These are phyloP conservation scores for Aspergillus uvarum DNA, from an alignment of 2,329 filamentous ascomycete species.

Conservation along the genomic window DNA sequence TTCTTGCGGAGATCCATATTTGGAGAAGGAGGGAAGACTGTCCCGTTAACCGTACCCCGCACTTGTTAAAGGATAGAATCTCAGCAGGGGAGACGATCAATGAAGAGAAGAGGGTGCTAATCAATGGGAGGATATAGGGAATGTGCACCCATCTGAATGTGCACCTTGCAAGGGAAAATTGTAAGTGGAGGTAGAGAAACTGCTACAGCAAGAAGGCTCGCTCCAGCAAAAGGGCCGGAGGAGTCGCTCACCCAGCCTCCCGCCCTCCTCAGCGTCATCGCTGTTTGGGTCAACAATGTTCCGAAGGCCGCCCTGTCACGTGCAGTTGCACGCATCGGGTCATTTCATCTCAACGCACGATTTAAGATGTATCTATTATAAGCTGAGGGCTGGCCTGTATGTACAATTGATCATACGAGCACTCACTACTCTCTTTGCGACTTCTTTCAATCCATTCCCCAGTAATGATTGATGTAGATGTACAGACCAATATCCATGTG, in stretches of 20 bases:
- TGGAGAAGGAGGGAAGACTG: neutral
- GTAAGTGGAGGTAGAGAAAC: neutral
- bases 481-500: slow-evolving; percentile 8
- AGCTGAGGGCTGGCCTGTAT: no score
- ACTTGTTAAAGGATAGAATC: slow-evolving; percentile 1
- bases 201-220: neutral
- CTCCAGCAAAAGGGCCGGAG: slow-evolving; percentile 2
- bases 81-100: neutral
- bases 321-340: no score
- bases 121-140: neutral
- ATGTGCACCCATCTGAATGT: neutral
- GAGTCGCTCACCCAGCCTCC: slow-evolving; percentile 1
- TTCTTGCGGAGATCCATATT: slow-evolving; percentile 55
- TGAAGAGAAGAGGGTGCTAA: neutral
- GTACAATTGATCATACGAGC: no score
- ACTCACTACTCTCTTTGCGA: neutral
- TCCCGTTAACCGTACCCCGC: slow-evolving; percentile 17
- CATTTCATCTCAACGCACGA: no score
- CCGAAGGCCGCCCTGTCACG: neutral
- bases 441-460: slow-evolving; percentile 4
- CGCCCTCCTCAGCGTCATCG: slow-evolving; percentile 6
- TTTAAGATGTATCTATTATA: no score
- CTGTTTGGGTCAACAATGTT: slow-evolving; percentile 12
- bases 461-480: neutral
- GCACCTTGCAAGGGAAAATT: slow-evolving; percentile 1